Evolutionary conservation across 1,139 yeast species (phyloP).

Genomic region (Geotrichum reessii): DNA sequence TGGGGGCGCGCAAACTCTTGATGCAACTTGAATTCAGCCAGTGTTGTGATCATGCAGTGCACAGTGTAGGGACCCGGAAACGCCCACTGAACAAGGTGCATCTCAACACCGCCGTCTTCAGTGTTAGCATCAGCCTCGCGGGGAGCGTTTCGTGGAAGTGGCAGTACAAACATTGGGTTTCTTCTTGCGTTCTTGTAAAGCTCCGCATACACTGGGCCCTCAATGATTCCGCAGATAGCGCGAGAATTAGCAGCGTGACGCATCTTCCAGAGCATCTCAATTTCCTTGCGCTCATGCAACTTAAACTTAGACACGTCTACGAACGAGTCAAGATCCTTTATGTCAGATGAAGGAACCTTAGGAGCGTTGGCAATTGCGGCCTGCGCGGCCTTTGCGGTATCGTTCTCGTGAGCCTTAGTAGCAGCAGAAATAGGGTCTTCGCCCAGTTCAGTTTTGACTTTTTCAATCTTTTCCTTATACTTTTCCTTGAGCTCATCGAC

Average conservation of each 20-base stretch:
- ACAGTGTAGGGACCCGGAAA: conserved; percentile 80
- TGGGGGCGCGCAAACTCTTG: conserved; percentile 93
- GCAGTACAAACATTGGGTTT: conserved; percentile 55
- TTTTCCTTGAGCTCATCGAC: conserved; percentile 60
- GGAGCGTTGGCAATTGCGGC: conserved; percentile 16
- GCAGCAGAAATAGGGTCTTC: conserved; percentile 19
- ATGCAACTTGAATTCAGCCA: conserved; percentile 89
- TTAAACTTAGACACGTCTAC: conserved; percentile 62
- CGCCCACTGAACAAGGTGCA: conserved; percentile 92
- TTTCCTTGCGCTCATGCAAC: conserved; percentile 51
- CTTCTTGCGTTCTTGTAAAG: conserved; percentile 63
- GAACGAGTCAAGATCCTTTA: conserved; percentile 65
- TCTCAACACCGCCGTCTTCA: conserved; percentile 45
- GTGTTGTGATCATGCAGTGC: conserved; percentile 85
- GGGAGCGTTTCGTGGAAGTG: conserved; percentile 40
- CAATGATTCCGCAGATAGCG: conserved; percentile 60
- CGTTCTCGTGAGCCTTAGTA: conserved; percentile 18
- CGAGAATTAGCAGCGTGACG: conserved; percentile 62
- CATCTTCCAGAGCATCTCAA: conserved; percentile 85
- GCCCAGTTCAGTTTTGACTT: conserved; percentile 44
- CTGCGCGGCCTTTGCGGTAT: conserved; percentile 18
- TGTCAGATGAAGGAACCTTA: conserved; percentile 37
- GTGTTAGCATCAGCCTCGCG: conserved; percentile 22
- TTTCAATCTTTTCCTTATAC: conserved; percentile 47
- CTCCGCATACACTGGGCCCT: conserved; percentile 50